phyloP scores from a whole-genome alignment of 192 early-diverging fungal species.

The Coemansia sp. region DNA sequence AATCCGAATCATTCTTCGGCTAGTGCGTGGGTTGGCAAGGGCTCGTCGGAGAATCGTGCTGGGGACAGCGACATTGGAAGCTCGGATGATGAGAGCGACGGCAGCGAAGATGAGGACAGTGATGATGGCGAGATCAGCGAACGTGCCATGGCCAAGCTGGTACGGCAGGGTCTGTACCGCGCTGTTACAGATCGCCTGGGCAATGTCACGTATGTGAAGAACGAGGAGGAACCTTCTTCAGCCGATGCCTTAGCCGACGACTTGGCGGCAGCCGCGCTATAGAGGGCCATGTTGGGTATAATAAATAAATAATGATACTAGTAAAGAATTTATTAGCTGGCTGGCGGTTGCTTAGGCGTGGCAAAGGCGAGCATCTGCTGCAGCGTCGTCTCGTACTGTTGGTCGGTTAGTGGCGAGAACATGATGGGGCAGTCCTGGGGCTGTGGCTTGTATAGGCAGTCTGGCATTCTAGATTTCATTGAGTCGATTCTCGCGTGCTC shows the following conservation, averaged over 20 bases:
- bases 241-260: slow-evolving; percentile 9
- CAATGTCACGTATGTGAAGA: slow-evolving; percentile 36
- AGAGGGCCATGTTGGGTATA: background rate
- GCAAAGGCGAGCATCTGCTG: slow-evolving; percentile 25
- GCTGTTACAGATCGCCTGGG: slow-evolving; percentile 39
- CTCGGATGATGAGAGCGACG: slow-evolving; percentile 7
- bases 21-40: background rate
- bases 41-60: background rate
- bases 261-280: background rate
- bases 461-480: slow-evolving; percentile 38
- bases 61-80: slow-evolving; percentile 9
- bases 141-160: slow-evolving; percentile 31
- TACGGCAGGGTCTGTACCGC: slow-evolving; percentile 33
- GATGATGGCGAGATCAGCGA: slow-evolving; percentile 24
- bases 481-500: slow-evolving; percentile 40
- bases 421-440: slow-evolving; percentile 50
- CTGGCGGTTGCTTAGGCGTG: background rate
- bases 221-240: background rate
- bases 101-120: slow-evolving; percentile 11
- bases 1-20: slow-evolving; percentile 19
- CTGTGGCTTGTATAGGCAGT: slow-evolving; percentile 31
- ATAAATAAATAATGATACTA: background rate
- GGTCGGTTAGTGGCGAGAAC: slow-evolving; percentile 44
- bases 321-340: background rate
- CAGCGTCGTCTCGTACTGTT: slow-evolving; percentile 34